Conservation (phyloP, 2,329 filamentous ascomycete species). For the Trichophyton rubrum region DNA sequence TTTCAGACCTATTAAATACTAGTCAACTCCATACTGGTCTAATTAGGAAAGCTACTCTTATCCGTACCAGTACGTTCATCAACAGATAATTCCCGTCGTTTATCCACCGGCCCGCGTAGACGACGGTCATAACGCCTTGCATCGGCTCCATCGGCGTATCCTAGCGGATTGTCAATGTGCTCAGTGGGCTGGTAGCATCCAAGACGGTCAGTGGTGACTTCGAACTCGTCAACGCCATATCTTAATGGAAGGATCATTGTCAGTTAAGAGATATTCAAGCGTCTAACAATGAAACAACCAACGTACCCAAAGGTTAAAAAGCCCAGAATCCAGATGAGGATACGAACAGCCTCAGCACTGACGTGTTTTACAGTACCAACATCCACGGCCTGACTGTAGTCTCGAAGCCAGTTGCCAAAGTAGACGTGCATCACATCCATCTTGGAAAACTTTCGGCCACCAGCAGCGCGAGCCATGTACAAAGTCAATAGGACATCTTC, state of each 20-base stretch:
- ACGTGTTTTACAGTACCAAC: conserved; percentile 86
- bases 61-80: conserved; percentile 54
- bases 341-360: conserved; percentile 78
- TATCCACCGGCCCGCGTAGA: conserved; percentile 71
- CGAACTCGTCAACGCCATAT: conserved; percentile 65
- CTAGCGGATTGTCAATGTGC: conserved; percentile 67
- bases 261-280: background rate
- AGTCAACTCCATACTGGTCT: background rate
- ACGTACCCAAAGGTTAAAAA: conserved; percentile 74
- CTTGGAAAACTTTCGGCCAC: conserved; percentile 75
- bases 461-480: conserved; percentile 49
- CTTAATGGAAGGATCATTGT: conserved; percentile 12
- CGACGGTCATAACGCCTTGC: conserved; percentile 69
- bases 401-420: conserved; percentile 89
- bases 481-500: conserved; percentile 77
- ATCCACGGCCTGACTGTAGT: conserved; percentile 90
- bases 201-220: conserved; percentile 65
- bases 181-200: conserved; percentile 74
- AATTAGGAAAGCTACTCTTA: conserved; percentile 10
- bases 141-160: conserved; percentile 81
- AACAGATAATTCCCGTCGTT: conserved; percentile 63
- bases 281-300: background rate
- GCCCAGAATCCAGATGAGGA: conserved; percentile 75
- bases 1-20: conserved; percentile 48
- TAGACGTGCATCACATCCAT: conserved; percentile 80